phyloP scores from a whole-genome alignment of 202 grass and related monocot species.

The Elaeis oleifera region DNA sequence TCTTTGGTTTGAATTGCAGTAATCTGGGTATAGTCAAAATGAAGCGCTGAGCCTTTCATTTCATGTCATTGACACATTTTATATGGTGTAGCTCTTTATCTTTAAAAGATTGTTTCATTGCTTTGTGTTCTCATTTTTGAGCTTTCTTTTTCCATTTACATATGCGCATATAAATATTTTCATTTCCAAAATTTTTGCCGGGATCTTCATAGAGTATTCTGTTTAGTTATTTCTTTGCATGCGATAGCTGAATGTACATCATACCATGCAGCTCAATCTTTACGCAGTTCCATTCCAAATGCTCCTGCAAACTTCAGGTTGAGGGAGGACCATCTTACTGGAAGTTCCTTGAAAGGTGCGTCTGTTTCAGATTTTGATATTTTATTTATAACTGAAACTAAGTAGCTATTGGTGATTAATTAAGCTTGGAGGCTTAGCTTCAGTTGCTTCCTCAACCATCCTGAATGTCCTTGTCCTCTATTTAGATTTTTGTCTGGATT shows the following conservation, averaged over 20 bases:
- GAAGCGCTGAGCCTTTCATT: no score
- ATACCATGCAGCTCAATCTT: constrained; percentile 50
- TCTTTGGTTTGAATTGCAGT: no score
- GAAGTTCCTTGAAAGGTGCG: constrained; percentile 86
- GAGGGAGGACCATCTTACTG: constrained; percentile 77
- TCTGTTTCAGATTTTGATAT: neutral
- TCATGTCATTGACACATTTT: neutral
- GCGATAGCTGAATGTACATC: constrained; percentile 1
- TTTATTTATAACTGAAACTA: no score
- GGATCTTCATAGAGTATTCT: constrained; percentile 14
- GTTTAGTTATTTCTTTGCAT: constrained; percentile 10
- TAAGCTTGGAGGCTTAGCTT: no score
- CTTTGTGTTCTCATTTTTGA: neutral
- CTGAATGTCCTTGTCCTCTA: no score
- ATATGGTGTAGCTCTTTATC: neutral
- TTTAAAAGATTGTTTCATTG: neutral
- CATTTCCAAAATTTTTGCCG: no score
- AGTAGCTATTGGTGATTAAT: no score
- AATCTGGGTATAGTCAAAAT: no score
- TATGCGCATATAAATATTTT: no score
- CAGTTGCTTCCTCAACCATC: no score
- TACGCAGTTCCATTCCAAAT: constrained; percentile 70
- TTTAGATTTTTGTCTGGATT: no score
- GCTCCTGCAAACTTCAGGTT: constrained; percentile 75
- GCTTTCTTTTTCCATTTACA: no score